Base-by-base conservation (phyloP, 2,329 filamentous ascomycete genomes). In the Fusarium sp. region DNA sequence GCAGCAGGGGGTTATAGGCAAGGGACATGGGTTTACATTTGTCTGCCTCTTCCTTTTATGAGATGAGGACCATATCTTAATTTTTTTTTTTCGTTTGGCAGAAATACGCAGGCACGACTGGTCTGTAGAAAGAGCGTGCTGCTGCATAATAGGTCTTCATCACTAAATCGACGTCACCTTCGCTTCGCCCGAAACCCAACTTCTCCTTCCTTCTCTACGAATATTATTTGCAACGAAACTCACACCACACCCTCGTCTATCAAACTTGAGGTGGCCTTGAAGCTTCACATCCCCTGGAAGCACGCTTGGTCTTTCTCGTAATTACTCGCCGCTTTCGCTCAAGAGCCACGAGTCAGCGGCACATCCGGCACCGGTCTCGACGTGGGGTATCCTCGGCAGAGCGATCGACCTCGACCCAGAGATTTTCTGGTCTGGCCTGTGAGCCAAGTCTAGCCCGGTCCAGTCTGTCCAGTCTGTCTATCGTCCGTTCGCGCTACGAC, bases 331-430 rank as follows among this genome's bases (percentile, higher is more conserved):
- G 72, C 68, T 73, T 74, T 72, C 70, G 72, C 72, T 68, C 65
- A 56, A 56, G 40, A 48, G 59, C 56, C 65, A 67, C 72, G 73
- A 75, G 73, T 76, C 74, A 76, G 74, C 72, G 72, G 72, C 70
- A 73, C 67, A 74, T 70, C 70, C 74, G 74, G 74, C 73, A 75
- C 65, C 69, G 62, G 70, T 63, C 58, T 17, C 45, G 58, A 69
- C 74, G 73, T 75, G 72, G 74, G 72, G 74, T 68, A 70, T 58
- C 58, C 52, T 70, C 71, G 68, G 72, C 65, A 73, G 67, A 74
- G 65, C 52, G 68, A 73, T 73, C 71, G 73, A 66, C 69, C 58
- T 64, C 51, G 53, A 69, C 56, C 62, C 58, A 64, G 52, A 62
- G 51, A 65, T 65, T 66, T 52, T 65, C 65, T 62, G 64, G 61